phyloP scores from a whole-genome alignment of 148 eudicot genomes.

The Pharnaceum exiguum region DNA sequence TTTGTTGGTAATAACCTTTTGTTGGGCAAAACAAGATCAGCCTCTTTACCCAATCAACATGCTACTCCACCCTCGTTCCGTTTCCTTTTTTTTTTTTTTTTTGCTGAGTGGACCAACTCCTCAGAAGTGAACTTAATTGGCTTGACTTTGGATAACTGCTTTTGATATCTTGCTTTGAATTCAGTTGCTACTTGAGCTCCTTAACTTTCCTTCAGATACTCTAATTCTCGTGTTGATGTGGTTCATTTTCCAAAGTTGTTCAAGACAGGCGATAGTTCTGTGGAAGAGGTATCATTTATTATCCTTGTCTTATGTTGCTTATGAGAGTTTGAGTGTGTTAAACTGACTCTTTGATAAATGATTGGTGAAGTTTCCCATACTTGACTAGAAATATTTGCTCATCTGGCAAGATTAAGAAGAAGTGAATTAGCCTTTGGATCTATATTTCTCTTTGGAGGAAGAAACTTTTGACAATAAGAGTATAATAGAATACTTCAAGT shows the following conservation, averaged over 20 bases:
- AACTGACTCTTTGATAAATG: too few relatives aligned
- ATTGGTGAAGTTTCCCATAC: too few relatives aligned
- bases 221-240: slow-evolving; percentile 31
- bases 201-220: slow-evolving; percentile 32
- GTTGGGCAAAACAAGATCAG: too few relatives aligned
- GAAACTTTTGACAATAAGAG: too few relatives aligned
- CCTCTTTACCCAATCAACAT: too few relatives aligned
- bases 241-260: slow-evolving; percentile 36
- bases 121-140: not conserved
- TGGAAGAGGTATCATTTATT: slow-evolving; percentile 26
- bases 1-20: too few relatives aligned
- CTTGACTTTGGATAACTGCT: not conserved
- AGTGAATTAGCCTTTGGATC: too few relatives aligned
- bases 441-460: too few relatives aligned
- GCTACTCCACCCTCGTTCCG: too few relatives aligned
- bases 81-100: not conserved
- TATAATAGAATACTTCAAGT: too few relatives aligned
- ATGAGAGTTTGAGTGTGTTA: not conserved
- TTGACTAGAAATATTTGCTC: too few relatives aligned
- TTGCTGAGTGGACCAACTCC: not conserved
- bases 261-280: slow-evolving; percentile 22
- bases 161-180: not conserved
- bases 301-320: not conserved
- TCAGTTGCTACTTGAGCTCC: slow-evolving; percentile 18
- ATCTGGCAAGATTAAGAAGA: too few relatives aligned